Conservation (phyloP, 345 rosid species). For the Angophora floribunda region DNA sequence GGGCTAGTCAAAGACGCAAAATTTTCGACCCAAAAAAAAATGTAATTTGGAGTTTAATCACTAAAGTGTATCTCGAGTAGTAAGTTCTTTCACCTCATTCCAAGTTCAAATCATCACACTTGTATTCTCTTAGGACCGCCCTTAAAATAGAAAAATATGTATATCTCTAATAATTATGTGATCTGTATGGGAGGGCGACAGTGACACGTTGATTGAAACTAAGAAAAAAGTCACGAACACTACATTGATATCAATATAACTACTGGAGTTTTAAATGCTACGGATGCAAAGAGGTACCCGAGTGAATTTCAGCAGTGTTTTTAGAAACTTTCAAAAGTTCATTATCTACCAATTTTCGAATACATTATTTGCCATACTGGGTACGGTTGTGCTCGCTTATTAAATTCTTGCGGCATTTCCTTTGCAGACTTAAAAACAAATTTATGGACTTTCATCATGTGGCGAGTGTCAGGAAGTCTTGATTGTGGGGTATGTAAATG, state of each 20-base stretch:
- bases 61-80: not conserved
- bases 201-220: not conserved
- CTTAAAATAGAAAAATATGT: not conserved
- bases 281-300: not conserved
- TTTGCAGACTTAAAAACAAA: not conserved
- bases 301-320: not conserved
- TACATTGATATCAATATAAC: not conserved
- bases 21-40: too few relatives aligned
- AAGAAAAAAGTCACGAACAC: not conserved
- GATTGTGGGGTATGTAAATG: not conserved
- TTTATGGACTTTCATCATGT: not conserved
- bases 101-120: not conserved
- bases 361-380: not conserved
- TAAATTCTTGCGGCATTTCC: not conserved
- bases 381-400: not conserved
- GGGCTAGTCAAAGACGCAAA: not conserved
- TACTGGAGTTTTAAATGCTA: not conserved
- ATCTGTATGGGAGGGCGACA: not conserved
- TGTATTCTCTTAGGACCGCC: not conserved
- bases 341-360: not conserved
- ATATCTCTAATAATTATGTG: not conserved
- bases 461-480: not conserved
- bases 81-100: not conserved
- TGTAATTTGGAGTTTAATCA: not conserved
- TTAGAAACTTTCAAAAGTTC: not conserved